These are phyloP conservation scores for Pichia norvegensis DNA, from an alignment of 1,139 yeast species.

Conservation along the genomic window DNA sequence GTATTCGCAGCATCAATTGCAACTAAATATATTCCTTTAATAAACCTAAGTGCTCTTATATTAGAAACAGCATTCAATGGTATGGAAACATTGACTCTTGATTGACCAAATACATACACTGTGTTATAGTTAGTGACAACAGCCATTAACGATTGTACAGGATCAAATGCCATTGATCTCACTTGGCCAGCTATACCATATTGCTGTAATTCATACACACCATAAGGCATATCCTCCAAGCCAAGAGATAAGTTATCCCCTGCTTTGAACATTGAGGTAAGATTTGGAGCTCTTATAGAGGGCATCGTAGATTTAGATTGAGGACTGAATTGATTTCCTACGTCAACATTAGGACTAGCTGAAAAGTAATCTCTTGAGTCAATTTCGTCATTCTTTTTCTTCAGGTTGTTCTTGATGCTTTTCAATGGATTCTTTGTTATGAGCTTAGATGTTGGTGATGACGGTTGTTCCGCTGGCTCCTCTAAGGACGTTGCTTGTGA, in stretches of 20 bases:
- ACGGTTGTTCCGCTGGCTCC: not conserved
- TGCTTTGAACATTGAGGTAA: slow-evolving; percentile 12
- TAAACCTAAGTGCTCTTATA: slow-evolving; percentile 52
- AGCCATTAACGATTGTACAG: slow-evolving; percentile 80
- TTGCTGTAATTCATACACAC: slow-evolving; percentile 36
- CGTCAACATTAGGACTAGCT: slow-evolving; percentile 16
- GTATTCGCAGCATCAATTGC: slow-evolving; percentile 50
- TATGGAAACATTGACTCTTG: slow-evolving; percentile 69
- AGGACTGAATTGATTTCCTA: slow-evolving; percentile 6
- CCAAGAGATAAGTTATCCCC: slow-evolving; percentile 31
- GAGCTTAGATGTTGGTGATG: not conserved
- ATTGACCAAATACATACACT: slow-evolving; percentile 77
- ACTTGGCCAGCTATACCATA: slow-evolving; percentile 56
- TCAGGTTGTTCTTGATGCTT: slow-evolving; percentile 12
- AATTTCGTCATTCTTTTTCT: slow-evolving; percentile 10
- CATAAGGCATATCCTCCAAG: slow-evolving; percentile 35
- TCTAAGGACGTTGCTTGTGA: not conserved
- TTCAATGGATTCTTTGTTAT: slow-evolving; percentile 11
- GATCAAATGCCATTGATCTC: slow-evolving; percentile 70
- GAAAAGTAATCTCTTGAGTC: slow-evolving; percentile 17
- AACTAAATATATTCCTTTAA: slow-evolving; percentile 75
- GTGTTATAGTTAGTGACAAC: slow-evolving; percentile 64
- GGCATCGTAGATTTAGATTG: slow-evolving; percentile 4
- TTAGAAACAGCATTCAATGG: slow-evolving; percentile 43
- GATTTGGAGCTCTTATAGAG: slow-evolving; percentile 8